Evolutionary conservation across 108 stramenopile species (phyloP), one percentile per base, ranked within the genome.

Genomic region (Nitzschia putrida): DNA sequence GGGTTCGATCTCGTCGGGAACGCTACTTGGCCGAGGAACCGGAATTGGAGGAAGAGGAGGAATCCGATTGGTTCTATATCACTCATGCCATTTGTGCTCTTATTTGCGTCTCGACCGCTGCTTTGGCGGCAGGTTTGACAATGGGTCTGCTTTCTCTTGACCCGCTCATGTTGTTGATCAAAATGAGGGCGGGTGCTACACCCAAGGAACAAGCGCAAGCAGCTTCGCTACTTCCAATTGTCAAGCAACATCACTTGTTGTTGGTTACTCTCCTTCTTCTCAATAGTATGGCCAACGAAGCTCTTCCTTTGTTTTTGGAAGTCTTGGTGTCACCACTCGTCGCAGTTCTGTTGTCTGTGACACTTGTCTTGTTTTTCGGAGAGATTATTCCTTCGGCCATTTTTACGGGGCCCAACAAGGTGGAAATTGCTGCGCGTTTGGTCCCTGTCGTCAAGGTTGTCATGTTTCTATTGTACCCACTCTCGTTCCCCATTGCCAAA

Each of bases 241-340:
- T 92, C 22, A 69, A 81, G 24, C 81, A 88, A 51, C 97, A 97
- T 57, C 97, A 99, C 76, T 72, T 86, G 43, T 67, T 98, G 4
- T 82, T 99, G 18, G 97, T 98, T 22, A 92, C 97, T 1, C 69
- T 99, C 16, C 80, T 99, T n/a, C 78, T 99, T 3, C 55, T 97
- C 69, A 99, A 99, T 71, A 78, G 93, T 8, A 63, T 86, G 23
- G 92, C 94, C 21, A 95, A 94, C 67, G 96, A 99, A 71, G 92
- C 96, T 0, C 79, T 99, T 39, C 97, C 99, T 10, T 64, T 99
- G 11, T 98, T 99, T 60, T 63, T 98, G 53, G 97, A 97, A 61
- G 80, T 87, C 42, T 67, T 98, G 37, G 84, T 98, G 6, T 91
- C 95, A 9, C 72, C 79, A 11, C 85, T 83, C 50, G 71, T 88